Percentiles rank a stretch among this genome's conserved stretches.
These are phyloP conservation scores for Malassezia brasiliensis DNA, from an alignment of 1,284 basidiomycete genomes.

Conservation along the genomic window DNA sequence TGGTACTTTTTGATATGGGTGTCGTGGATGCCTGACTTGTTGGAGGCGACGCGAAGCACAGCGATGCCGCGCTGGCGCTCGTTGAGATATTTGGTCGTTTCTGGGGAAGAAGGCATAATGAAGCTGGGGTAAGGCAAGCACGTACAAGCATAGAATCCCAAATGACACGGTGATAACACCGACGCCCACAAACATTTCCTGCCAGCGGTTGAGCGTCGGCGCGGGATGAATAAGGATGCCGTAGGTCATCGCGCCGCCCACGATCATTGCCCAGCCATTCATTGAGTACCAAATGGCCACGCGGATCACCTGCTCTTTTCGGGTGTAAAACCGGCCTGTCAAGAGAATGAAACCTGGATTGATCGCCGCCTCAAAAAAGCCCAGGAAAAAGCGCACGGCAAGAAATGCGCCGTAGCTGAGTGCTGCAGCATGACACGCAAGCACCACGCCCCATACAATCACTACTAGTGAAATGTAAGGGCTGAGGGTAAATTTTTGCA, in stretches of 20 bases:
- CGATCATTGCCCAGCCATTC: slow-evolving; percentile 40
- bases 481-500: slow-evolving; percentile 24
- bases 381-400: slow-evolving; percentile 38
- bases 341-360: slow-evolving; percentile 32
- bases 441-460: slow-evolving; percentile 21
- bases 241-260: slow-evolving; percentile 33
- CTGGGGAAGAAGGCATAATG: slow-evolving; percentile 31
- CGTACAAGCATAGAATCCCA: slow-evolving; percentile 21
- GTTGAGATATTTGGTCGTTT: slow-evolving; percentile 45
- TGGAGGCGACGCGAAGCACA: slow-evolving; percentile 55
- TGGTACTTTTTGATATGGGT: slow-evolving; percentile 55
- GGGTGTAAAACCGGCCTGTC: slow-evolving; percentile 34
- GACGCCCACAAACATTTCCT: slow-evolving; percentile 37
- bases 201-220: slow-evolving; percentile 26
- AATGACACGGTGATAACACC: slow-evolving; percentile 30
- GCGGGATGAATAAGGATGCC: slow-evolving; percentile 27
- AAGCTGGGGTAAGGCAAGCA: background rate
- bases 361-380: slow-evolving; percentile 36
- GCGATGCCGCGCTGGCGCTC: slow-evolving; percentile 54
- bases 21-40: slow-evolving; percentile 55
- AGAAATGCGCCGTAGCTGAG: slow-evolving; percentile 32
- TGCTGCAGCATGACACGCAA: slow-evolving; percentile 33
- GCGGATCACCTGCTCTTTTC: slow-evolving; percentile 27
- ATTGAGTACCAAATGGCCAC: slow-evolving; percentile 31
- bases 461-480: slow-evolving; percentile 18